Evolutionary conservation across 345 rosid genomes (phyloP).

Genomic region (Punica granatum): DNA sequence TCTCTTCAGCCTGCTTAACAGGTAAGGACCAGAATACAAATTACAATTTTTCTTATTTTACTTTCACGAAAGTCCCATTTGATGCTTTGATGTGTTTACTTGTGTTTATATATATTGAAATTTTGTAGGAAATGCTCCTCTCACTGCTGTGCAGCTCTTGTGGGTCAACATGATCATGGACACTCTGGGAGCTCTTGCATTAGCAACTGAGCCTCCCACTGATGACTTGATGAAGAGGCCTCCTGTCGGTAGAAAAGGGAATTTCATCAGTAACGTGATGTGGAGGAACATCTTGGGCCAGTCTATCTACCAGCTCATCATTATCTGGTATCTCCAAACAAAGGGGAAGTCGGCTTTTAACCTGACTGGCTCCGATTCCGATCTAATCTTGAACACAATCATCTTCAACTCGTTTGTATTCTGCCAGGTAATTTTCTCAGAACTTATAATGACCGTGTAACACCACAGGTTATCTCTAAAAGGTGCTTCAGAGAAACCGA

Average conservation of each 20-base stretch:
- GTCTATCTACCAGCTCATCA: slow-evolving; percentile 67
- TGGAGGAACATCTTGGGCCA: slow-evolving; percentile 97
- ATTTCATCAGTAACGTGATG: slow-evolving; percentile 85
- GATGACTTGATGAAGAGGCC: slow-evolving; percentile 59
- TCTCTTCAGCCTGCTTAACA: slow-evolving; percentile 81
- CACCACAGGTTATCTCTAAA: background rate
- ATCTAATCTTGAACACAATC: slow-evolving; percentile 62
- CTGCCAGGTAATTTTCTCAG: slow-evolving; percentile 59
- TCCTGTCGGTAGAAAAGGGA: slow-evolving; percentile 75
- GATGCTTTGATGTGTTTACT: background rate
- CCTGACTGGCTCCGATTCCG: slow-evolving; percentile 41
- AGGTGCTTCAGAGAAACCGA: background rate
- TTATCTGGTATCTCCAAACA: slow-evolving; percentile 62
- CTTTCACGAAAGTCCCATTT: background rate
- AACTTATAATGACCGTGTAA: background rate
- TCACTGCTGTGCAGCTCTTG: slow-evolving; percentile 76
- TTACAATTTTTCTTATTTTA: slow-evolving; percentile 3
- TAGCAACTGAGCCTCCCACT: slow-evolving; percentile 83
- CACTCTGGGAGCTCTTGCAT: slow-evolving; percentile 79
- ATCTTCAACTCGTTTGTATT: slow-evolving; percentile 82
- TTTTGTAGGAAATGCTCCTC: slow-evolving; percentile 62
- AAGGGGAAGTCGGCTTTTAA: slow-evolving; percentile 43
- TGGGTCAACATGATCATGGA: slow-evolving; percentile 97
- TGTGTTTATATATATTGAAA: background rate
- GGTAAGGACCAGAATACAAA: slow-evolving; percentile 27